Evolutionary conservation across 192 early-diverging fungal genomes (phyloP).

Genomic region (Funneliformis geosporum): DNA sequence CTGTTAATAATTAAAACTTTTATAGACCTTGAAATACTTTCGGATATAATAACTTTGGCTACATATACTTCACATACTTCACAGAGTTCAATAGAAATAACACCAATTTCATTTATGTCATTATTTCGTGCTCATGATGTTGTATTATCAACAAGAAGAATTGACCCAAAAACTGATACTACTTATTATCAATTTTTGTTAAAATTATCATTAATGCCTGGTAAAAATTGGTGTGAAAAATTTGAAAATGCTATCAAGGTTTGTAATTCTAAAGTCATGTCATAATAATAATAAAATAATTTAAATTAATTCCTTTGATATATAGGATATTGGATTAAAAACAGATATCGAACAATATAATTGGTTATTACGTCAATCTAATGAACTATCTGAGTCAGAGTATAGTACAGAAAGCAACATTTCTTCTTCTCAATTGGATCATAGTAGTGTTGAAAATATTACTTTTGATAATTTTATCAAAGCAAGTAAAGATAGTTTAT

Average conservation of each 20-base stretch:
- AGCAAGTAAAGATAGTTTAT: neutral
- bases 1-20: neutral
- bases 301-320: neutral
- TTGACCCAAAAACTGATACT: conserved; percentile 10
- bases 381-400: neutral
- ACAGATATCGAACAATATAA: neutral
- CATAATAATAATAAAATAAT: neutral
- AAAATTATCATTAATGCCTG: neutral
- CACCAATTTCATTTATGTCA: conserved; percentile 9
- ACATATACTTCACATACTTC: conserved; percentile 6
- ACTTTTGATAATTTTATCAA: neutral
- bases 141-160: conserved; percentile 19
- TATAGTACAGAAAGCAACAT: neutral
- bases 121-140: conserved; percentile 30
- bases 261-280: neutral
- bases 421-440: neutral
- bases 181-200: conserved; percentile 28
- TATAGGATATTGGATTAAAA: neutral
- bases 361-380: neutral
- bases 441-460: neutral
- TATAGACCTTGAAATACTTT: conserved; percentile 26
- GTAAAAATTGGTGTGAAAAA: conserved; percentile 6
- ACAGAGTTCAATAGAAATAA: neutral
- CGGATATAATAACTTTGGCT: conserved; percentile 21
- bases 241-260: conserved; percentile 22